Evolutionary conservation across 1,139 yeast species (phyloP), one percentile per base, ranked within the genome.

Genomic region (Sugiyamaella grinbergsii): DNA sequence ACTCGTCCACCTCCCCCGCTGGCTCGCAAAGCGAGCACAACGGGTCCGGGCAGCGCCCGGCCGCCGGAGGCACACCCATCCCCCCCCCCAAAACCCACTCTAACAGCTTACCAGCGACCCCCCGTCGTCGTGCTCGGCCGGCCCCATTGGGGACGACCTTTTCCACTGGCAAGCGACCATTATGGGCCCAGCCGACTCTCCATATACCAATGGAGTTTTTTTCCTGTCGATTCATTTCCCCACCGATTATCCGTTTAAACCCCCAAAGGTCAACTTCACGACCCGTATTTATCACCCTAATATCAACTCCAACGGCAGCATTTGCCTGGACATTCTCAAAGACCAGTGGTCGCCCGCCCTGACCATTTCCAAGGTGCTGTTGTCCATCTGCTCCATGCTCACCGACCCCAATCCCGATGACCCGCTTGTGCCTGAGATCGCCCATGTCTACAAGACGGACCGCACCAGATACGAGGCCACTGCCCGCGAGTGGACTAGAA

Each of bases 351-450:
- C 95, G 32, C 95, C 95, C 34, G 95, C 95, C 36, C 77, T 87
- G 64, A 87, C 96, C 54, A 85, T 89, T 62, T 87, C 96, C 32
- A 89, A 89, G 75, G 95, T 89, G 46, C 79, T 89, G 63, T 78
- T 89, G 64, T 87, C 95, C 47, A 88, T 89, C 67, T 88, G 95
- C 69, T 89, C 96, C 23, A 77, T 89, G 72, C 79, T 88, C 68
- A 93, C 98, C 40, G 98, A 93, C 71, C 98, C 98, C 50, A 93
- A 93, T 68, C 98, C 98, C 28, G 98, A 93, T 71, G 98, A 93
- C 77, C 98, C 98, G 54, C 82, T 94, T 69, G 99, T 93, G 44
- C 98, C 98, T 23, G 98, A 93, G 74, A 93, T 93, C 65, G 98
- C 98, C 55, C 95, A 93, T 69, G 82, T 90, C 61, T 94, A 93